These are phyloP conservation scores for Calophaca sinica DNA, from an alignment of 306 rosid genomes.

Conservation along the genomic window DNA sequence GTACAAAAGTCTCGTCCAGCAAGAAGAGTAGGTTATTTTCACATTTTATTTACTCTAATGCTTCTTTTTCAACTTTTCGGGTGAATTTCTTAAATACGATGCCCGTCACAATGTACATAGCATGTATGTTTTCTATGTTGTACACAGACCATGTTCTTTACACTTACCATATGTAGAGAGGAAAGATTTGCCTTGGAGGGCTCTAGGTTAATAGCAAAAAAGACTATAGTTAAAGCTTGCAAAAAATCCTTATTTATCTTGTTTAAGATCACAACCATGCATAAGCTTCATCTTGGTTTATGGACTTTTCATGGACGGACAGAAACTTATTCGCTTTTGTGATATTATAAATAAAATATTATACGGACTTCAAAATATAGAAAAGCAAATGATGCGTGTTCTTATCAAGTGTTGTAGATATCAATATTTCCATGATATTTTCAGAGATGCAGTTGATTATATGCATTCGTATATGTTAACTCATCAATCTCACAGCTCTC, in stretches of 20 bases:
- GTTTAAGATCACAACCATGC: not conserved
- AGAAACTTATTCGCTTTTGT: not conserved
- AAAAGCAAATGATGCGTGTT: not conserved
- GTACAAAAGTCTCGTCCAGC: constrained; percentile 66
- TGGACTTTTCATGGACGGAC: not conserved
- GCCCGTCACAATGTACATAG: not conserved
- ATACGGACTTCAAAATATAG: not conserved
- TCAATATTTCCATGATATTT: not conserved
- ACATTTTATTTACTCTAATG: constrained; percentile 25
- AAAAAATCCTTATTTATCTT: not conserved
- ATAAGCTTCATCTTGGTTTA: constrained; percentile 5
- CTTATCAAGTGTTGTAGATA: not conserved
- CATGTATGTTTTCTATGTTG: constrained; percentile 14
- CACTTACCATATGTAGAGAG: not conserved
- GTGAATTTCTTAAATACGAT: constrained; percentile 21
- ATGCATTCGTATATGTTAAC: constrained; percentile 1
- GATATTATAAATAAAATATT: not conserved
- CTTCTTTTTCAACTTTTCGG: constrained; percentile 9
- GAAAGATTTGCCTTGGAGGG: constrained; percentile 6
- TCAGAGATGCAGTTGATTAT: constrained; percentile 19
- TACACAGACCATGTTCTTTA: not conserved
- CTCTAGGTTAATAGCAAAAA: constrained; percentile 20
- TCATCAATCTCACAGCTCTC: constrained; percentile 5
- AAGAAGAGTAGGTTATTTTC: constrained; percentile 66
- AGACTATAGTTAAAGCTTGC: not conserved